phyloP scores from a whole-genome alignment of 495 filamentous ascomycete species.

The Aspergillus mulundensis region DNA sequence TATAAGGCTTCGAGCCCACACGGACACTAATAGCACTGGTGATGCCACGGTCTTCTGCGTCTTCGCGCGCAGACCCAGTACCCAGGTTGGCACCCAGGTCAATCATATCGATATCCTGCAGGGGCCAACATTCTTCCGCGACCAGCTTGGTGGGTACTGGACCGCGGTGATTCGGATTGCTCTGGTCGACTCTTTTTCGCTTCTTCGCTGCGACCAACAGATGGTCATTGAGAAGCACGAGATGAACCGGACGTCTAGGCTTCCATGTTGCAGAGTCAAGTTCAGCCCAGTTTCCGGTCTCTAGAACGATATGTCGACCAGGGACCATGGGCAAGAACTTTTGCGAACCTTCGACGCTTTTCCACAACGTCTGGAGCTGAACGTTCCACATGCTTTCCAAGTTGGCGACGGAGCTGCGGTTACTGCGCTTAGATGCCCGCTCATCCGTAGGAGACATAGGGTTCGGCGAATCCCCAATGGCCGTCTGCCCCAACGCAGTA shows the following conservation, averaged over 20 bases:
- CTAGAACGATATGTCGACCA: conserved; percentile 85
- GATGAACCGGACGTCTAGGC: conserved; percentile 73
- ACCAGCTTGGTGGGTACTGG: conserved; percentile 74
- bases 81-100: conserved; percentile 69
- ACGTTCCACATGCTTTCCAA: conserved; percentile 93
- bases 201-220: conserved; percentile 84
- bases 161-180: conserved; percentile 47
- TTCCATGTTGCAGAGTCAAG: conserved; percentile 97
- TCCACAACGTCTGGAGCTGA: conserved; percentile 79
- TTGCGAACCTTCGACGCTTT: conserved; percentile 91
- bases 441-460: conserved; percentile 46
- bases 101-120: conserved; percentile 89
- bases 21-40: conserved; percentile 87
- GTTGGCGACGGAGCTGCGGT: conserved; percentile 71
- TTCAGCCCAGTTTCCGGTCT: conserved; percentile 90
- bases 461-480: conserved; percentile 42
- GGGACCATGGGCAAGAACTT: conserved; percentile 91
- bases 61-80: conserved; percentile 52
- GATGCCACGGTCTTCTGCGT: conserved; percentile 59
- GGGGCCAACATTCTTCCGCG: conserved; percentile 90
- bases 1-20: conserved; percentile 86
- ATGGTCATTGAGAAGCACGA: conserved; percentile 93
- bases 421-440: conserved; percentile 44
- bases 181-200: conserved; percentile 78
- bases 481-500: conserved; percentile 68